These are phyloP conservation scores for Funneliformis mosseae DNA, from an alignment of 192 early-diverging fungal genomes.

Conservation along the genomic window DNA sequence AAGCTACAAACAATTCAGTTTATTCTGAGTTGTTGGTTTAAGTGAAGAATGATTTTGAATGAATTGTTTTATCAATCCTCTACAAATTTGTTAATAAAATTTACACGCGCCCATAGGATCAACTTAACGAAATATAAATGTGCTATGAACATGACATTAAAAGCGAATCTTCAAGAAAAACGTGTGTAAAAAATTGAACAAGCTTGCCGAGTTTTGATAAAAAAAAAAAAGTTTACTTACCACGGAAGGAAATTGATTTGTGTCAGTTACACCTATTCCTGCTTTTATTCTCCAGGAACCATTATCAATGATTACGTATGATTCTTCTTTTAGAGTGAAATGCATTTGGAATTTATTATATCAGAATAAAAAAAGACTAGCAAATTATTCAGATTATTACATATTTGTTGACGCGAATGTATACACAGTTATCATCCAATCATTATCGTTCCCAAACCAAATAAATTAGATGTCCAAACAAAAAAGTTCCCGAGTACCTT, in stretches of 20 bases:
- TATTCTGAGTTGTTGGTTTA: background rate
- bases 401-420: no score
- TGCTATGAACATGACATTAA: no score
- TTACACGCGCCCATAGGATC: background rate
- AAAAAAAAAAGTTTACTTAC: conserved; percentile 45
- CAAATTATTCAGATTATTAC: no score
- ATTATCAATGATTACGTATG: conserved; percentile 85
- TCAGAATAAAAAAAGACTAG: no score
- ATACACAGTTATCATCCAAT: background rate
- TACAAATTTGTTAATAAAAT: background rate
- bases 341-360: conserved; percentile 35
- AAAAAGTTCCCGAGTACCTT: background rate
- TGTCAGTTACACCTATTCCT: conserved; percentile 74
- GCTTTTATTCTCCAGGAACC: conserved; percentile 80
- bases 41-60: conserved; percentile 7
- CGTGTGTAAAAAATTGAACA: background rate
- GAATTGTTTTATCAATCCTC: conserved; percentile 12
- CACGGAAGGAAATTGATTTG: conserved; percentile 68
- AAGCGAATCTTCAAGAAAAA: no score
- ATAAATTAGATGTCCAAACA: no score
- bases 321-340: conserved; percentile 68
- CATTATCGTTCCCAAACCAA: no score
- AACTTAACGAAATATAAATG: no score
- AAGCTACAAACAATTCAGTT: conserved; percentile 3
- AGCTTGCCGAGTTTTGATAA: background rate